Conservation (phyloP, 257 asterid genomes). For the Forsythia suspensa region DNA sequence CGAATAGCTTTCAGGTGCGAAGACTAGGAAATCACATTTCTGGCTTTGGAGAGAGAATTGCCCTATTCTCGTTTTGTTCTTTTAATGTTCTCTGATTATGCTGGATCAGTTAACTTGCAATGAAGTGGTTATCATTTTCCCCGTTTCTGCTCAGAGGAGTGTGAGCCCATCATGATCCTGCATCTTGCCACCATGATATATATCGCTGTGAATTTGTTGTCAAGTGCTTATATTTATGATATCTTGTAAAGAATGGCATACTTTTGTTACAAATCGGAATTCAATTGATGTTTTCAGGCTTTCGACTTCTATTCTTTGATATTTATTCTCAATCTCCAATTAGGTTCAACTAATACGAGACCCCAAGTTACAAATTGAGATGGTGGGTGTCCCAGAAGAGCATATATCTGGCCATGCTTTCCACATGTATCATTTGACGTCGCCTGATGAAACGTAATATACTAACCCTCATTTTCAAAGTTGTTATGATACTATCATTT, state of each 20-base stretch:
- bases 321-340: slow-evolving; percentile 11
- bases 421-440: slow-evolving; percentile 84
- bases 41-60: background rate
- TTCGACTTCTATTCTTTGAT: background rate
- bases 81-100: background rate
- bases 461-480: background rate
- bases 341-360: slow-evolving; percentile 80
- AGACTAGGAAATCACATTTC: background rate
- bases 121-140: background rate
- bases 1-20: background rate
- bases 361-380: slow-evolving; percentile 72
- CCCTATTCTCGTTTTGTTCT: background rate
- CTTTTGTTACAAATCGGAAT: background rate
- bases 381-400: slow-evolving; percentile 96
- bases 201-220: background rate
- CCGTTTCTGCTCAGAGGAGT: background rate
- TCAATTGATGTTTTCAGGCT: background rate
- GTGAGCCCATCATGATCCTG: background rate
- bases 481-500: slow-evolving; percentile 3
- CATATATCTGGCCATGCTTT: slow-evolving; percentile 89
- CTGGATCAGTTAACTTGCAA: background rate
- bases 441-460: slow-evolving; percentile 84
- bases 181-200: background rate
- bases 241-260: background rate
- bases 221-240: background rate